Evolutionary conservation across 2,329 filamentous ascomycete genomes (phyloP).

Genomic region (Tolypocladium pustulatum): DNA sequence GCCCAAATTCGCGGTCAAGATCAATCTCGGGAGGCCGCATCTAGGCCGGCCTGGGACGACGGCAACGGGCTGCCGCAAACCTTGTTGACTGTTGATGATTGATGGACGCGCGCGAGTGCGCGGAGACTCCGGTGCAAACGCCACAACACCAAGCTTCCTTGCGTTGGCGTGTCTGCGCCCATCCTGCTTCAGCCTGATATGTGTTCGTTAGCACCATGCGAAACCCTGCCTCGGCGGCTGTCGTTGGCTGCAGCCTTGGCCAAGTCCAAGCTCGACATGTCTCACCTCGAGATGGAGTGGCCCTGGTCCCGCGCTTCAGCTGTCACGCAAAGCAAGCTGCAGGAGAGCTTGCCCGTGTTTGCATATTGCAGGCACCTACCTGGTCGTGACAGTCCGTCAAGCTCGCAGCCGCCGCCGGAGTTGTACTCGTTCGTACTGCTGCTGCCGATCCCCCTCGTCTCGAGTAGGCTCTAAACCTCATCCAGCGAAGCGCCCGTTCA

Average conservation of each 20-base stretch:
- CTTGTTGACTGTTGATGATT: constrained; percentile 1
- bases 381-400: background rate
- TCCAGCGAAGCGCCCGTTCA: background rate
- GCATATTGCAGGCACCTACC: background rate
- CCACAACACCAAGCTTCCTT: background rate
- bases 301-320: background rate
- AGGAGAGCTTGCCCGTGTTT: background rate
- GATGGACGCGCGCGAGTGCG: background rate
- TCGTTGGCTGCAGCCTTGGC: background rate
- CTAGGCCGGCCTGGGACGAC: background rate
- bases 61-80: background rate
- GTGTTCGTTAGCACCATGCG: background rate
- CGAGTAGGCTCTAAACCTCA: background rate
- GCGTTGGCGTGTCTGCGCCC: background rate
- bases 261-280: background rate
- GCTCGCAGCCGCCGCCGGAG: background rate
- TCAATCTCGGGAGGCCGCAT: background rate
- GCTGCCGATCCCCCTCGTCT: background rate
- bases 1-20: background rate
- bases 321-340: background rate
- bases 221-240: background rate
- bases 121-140: background rate
- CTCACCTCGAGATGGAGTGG: background rate
- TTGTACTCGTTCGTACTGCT: background rate
- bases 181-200: background rate